Conservation (phyloP, 768 basidiomycete species). For the Suillus brevipes region DNA sequence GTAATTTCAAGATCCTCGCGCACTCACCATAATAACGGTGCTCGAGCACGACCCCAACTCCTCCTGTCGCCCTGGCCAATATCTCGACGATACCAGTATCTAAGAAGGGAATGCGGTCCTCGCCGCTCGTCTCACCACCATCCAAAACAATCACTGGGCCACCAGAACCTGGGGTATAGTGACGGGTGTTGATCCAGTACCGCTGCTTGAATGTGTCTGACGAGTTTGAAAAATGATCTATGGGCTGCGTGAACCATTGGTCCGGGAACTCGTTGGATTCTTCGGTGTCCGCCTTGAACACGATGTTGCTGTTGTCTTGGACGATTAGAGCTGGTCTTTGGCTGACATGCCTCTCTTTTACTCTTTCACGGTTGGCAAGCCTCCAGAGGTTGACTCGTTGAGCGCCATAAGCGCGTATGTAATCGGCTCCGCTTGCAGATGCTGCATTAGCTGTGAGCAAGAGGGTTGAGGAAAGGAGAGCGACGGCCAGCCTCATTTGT, state of each 20-base stretch:
- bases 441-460: constrained; percentile 1
- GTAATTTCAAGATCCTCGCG: constrained; percentile 12
- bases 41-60: constrained; percentile 88
- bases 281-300: constrained; percentile 13
- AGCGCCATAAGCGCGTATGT: constrained; percentile 30
- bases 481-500: not conserved
- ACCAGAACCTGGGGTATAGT: constrained; percentile 68
- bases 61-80: constrained; percentile 79
- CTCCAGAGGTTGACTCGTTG: constrained; percentile 70
- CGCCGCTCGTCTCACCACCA: constrained; percentile 90
- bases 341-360: constrained; percentile 17
- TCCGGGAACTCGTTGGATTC: constrained; percentile 46
- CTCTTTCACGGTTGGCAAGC: constrained; percentile 35
- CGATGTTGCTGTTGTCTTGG: constrained; percentile 18
- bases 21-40: constrained; percentile 82
- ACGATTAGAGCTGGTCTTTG: constrained; percentile 21
- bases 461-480: not conserved
- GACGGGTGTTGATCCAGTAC: constrained; percentile 88
- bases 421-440: constrained; percentile 1
- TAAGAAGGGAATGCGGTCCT: constrained; percentile 51
- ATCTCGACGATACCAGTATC: constrained; percentile 88
- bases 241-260: constrained; percentile 78
- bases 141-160: constrained; percentile 90
- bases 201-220: constrained; percentile 77
- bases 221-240: constrained; percentile 73